Base-by-base conservation (phyloP, 2,329 filamentous ascomycete species). In the Mycocentrospora acerina region DNA sequence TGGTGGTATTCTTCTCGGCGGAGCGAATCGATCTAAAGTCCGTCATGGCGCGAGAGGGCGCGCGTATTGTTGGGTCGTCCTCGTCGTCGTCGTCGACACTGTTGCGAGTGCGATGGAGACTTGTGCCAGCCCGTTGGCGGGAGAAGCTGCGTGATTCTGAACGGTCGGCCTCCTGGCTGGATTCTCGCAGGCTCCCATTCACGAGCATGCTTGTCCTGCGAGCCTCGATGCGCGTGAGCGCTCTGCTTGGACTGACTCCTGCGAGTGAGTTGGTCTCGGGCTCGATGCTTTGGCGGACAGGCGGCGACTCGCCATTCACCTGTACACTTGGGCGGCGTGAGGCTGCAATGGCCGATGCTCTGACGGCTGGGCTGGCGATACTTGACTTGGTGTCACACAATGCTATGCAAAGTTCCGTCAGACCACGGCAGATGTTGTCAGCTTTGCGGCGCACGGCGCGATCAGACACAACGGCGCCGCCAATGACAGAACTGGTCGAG, bases 371-470 rank as follows among this genome's bases (percentile, higher is more conserved):
- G 31, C 64, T 66, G 29, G 54, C 38, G 10, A 62, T 33, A 31
- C 37, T 53, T 22, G 52, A 35, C 34, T 67, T 67, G 19, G 43
- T 57, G 17, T 75, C 72, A 48, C 69, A 72, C 11, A 98, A 72
- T 1, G 90, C 87, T 39, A 98, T 79, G 61, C 89, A 95, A 6
- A 98, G 76, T 66, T 98, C 93, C 0, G 91, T 97, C 50, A 98
- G 71, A 59, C 87, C 93, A 37, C 91, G 85, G 64, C 93, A 97
- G 62, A 98, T 82, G 59, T 86, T 90, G 62, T 98, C 91, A 18
- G 89, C 88, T 67, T 95, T 96, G 46, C 91, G 82, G 32, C 90
- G 82, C 12, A 95, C 76, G 62, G 95, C 88, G 34, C 93, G 82
- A 62, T 98, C 91, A 1, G 87, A 84, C 1, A 73, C 74, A 10